Evolutionary conservation across 78 protist species (phyloP).

Genomic region (Dictyostelium firmibasis): DNA sequence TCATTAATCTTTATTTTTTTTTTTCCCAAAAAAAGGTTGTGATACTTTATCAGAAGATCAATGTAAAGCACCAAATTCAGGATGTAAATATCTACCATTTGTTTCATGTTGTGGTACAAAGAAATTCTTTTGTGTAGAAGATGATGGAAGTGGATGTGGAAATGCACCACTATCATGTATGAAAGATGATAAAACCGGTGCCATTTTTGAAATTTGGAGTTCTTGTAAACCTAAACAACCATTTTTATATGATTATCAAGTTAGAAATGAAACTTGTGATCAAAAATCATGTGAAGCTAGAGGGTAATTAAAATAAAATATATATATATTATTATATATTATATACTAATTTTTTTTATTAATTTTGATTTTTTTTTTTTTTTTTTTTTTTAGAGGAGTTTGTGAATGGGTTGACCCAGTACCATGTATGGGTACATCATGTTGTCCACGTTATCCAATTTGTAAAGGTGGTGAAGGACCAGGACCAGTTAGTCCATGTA

Average conservation of each 20-base stretch:
- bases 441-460: constrained; percentile 41
- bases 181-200: neutral
- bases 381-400: neutral
- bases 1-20: neutral
- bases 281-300: neutral
- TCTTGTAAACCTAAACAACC: neutral
- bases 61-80: neutral
- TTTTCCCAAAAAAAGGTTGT: constrained; percentile 11
- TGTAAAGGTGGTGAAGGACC: constrained; percentile 2
- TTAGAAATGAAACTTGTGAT: constrained; percentile 41
- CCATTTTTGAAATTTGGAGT: constrained; percentile 35
- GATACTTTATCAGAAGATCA: constrained; percentile 10
- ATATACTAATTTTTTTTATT: no score
- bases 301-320: neutral
- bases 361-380: no score
- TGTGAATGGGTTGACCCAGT: constrained; percentile 52
- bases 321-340: no score
- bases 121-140: constrained; percentile 21
- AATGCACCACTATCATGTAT: neutral
- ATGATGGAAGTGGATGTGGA: constrained; percentile 18
- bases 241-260: neutral
- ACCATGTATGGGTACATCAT: constrained; percentile 49
- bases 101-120: constrained; percentile 54
- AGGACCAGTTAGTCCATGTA: neutral
- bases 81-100: constrained; percentile 18